phyloP scores from a whole-genome alignment of 202 grass and related monocot species.

The Elaeis oleifera region DNA sequence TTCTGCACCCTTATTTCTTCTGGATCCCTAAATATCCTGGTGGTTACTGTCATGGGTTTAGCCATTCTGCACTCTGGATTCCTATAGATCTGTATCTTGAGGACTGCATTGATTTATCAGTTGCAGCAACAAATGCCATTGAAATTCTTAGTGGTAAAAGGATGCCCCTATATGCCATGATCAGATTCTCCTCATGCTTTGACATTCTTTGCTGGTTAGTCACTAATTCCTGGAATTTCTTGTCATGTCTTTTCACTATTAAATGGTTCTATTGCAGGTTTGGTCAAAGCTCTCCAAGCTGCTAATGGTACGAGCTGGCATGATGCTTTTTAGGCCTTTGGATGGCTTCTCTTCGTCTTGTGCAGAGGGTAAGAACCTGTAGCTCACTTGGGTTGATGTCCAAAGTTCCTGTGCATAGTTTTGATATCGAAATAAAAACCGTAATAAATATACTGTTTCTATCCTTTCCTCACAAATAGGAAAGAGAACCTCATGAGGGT shows the following conservation, averaged over 20 bases:
- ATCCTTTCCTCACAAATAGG: constrained; percentile 36
- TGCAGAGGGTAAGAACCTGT: constrained; percentile 67
- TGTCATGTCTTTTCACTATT: background rate
- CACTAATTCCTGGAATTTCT: background rate
- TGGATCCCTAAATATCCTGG: constrained; percentile 40
- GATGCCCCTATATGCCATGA: background rate
- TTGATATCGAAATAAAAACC: no score
- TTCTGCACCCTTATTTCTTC: constrained; percentile 34
- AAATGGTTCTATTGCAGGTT: constrained; percentile 44
- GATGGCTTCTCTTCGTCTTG: constrained; percentile 84
- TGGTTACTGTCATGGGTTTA: constrained; percentile 41
- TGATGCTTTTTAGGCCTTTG: constrained; percentile 90
- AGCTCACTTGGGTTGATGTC: background rate
- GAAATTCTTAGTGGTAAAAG: constrained; percentile 78
- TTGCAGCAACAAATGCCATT: constrained; percentile 87
- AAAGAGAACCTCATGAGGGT: constrained; percentile 88
- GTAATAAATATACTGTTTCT: no score
- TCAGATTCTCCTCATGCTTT: background rate
- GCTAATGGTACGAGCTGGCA: constrained; percentile 77
- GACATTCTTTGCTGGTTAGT: background rate
- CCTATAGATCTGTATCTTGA: constrained; percentile 95
- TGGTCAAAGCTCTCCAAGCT: constrained; percentile 86
- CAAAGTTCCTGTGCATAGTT: background rate
- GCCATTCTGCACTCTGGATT: constrained; percentile 69
- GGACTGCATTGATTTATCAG: constrained; percentile 86